Evolutionary conservation across 1,284 basidiomycete species (phyloP).

Genomic region (Heterobasidion occidentale): DNA sequence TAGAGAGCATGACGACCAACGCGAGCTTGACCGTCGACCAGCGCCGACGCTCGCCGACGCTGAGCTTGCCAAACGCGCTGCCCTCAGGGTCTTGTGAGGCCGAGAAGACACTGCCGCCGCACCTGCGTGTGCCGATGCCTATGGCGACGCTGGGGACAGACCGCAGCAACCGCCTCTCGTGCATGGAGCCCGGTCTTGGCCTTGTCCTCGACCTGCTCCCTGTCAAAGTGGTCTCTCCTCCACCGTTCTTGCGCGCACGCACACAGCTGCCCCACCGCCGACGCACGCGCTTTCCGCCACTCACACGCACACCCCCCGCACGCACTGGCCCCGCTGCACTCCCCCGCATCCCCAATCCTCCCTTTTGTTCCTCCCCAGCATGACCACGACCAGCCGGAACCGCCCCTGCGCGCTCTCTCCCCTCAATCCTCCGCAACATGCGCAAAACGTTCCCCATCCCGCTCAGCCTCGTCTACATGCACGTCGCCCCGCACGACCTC

Average conservation of each 20-base stretch:
- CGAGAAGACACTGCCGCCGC: not conserved
- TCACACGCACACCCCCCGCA: no score
- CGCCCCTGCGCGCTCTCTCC: not conserved
- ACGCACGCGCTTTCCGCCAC: no score
- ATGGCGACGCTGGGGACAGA: no score
- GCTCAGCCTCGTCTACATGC: conserved; percentile 12
- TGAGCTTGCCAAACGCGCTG: conserved; percentile 7
- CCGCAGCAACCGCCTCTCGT: no score
- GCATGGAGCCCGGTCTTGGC: no score
- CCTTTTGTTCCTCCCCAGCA: no score
- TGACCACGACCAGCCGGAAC: not conserved
- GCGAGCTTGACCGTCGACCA: not conserved
- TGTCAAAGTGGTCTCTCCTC: no score
- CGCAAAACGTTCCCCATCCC: conserved; percentile 8
- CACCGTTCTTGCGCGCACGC: no score
- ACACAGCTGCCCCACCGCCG: no score
- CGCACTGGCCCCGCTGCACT: no score
- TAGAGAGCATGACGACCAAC: not conserved
- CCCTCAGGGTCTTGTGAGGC: not conserved
- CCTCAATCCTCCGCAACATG: conserved; percentile 1
- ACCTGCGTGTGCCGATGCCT: not conserved
- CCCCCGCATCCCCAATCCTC: no score
- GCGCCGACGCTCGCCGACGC: not conserved
- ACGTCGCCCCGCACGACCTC: conserved; percentile 17
- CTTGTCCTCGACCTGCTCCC: no score